Evolutionary conservation across 139 green algal genomes (phyloP).

Genomic region (Picochlorum costavermella): DNA sequence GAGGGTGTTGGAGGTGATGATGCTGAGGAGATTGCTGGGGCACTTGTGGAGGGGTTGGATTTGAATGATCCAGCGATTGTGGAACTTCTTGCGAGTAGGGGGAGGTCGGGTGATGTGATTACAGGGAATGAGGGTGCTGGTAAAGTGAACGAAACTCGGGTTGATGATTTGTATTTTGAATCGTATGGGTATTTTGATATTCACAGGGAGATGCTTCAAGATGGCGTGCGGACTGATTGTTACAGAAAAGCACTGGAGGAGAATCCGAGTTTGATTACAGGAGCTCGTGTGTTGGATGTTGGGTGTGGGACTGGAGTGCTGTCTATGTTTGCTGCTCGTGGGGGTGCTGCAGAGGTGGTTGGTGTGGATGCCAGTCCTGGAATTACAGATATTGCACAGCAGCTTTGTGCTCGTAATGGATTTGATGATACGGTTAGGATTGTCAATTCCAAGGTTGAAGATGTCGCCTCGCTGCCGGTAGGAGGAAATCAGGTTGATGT

Average conservation of each 20-base stretch:
- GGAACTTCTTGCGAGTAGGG: not conserved
- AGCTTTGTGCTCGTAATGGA: conserved; percentile 42
- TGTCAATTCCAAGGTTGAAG: conserved; percentile 57
- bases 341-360: conserved; percentile 63
- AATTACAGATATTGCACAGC: conserved; percentile 52
- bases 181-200: conserved; percentile 85
- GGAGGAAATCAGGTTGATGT: conserved; percentile 57
- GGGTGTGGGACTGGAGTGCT: conserved; percentile 92
- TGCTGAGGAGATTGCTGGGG: not conserved
- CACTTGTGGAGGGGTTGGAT: conserved; percentile 2
- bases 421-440: conserved; percentile 55
- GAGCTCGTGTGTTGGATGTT: conserved; percentile 77
- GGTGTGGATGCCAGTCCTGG: conserved; percentile 40
- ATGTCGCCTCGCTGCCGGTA: conserved; percentile 26
- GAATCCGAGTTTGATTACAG: conserved; percentile 66
- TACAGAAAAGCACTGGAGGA: conserved; percentile 69
- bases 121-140: not conserved
- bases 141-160: not conserved
- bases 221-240: conserved; percentile 70
- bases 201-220: conserved; percentile 81
- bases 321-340: conserved; percentile 82
- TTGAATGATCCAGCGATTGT: not conserved
- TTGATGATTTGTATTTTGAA: conserved; percentile 67
- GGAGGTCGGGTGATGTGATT: not conserved
- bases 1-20: conserved; percentile 1